These are phyloP conservation scores for Monilinia aucupariae DNA, from an alignment of 2,329 filamentous ascomycete genomes.

Conservation along the genomic window DNA sequence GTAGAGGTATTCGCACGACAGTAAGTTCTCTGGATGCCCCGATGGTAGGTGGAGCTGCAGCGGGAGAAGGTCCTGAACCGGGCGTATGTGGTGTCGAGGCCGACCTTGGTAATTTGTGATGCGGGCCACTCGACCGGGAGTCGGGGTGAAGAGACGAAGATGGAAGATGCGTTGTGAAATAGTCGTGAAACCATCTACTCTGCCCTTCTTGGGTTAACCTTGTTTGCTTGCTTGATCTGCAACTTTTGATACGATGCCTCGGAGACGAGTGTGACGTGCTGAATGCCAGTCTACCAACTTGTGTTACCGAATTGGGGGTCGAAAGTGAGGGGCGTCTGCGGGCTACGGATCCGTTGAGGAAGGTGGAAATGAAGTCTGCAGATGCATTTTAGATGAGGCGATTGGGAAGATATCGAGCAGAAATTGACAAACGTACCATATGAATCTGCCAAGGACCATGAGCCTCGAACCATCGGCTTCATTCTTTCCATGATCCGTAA, in stretches of 20 bases:
- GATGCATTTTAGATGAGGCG: conserved; percentile 11
- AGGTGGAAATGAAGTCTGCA: conserved; percentile 33
- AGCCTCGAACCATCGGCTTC: conserved; percentile 17
- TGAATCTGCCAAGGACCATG: conserved; percentile 34
- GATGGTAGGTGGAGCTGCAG: conserved; percentile 53
- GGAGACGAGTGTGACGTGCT: conserved; percentile 11
- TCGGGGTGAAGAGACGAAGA: conserved; percentile 91
- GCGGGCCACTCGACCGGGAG: conserved; percentile 59
- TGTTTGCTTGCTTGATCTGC: conserved; percentile 10
- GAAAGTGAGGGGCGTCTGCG: background rate
- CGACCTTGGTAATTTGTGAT: conserved; percentile 81
- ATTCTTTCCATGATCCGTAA: conserved; percentile 21
- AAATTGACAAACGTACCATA: conserved; percentile 26
- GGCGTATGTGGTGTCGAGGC: conserved; percentile 73
- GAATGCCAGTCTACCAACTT: conserved; percentile 15
- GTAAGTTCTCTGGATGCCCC: conserved; percentile 71
- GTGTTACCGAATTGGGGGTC: conserved; percentile 9
- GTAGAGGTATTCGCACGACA: conserved; percentile 88
- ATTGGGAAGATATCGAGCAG: background rate
- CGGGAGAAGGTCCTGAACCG: conserved; percentile 48
- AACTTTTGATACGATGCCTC: conserved; percentile 11
- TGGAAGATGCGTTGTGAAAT: conserved; percentile 94
- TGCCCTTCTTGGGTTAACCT: conserved; percentile 14
- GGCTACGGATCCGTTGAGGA: conserved; percentile 22
- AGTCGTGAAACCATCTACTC: conserved; percentile 68